Evolutionary conservation across 73 alveolate species (phyloP).

Genomic region (Paramecium octaurelia): DNA sequence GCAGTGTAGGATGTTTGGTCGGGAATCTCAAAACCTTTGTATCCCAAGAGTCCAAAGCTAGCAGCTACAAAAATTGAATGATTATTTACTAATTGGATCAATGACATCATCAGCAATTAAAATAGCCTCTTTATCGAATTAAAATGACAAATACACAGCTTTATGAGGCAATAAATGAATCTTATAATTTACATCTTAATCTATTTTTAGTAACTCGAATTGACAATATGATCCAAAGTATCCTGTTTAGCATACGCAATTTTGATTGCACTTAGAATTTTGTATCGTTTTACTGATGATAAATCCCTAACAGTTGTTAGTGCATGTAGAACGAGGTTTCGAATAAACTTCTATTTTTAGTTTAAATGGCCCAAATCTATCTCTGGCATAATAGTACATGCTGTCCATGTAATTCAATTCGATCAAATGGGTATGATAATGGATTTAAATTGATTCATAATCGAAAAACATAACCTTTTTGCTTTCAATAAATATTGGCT

Average conservation of each 20-base stretch:
- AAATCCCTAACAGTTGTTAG: conserved; percentile 11
- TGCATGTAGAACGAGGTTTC: neutral
- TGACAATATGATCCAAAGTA: neutral
- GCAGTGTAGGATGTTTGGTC: conserved; percentile 1
- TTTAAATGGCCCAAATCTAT: neutral
- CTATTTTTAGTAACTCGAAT: neutral
- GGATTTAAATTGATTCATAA: neutral
- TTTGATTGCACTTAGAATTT: neutral
- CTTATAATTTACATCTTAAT: neutral
- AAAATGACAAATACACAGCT: neutral
- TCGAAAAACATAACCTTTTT: neutral
- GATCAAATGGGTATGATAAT: neutral
- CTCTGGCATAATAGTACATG: neutral
- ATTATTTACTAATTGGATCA: neutral
- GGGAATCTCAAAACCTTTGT: neutral
- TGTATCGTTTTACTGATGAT: neutral
- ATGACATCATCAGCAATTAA: neutral
- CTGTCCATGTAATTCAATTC: neutral
- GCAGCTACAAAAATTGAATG: neutral
- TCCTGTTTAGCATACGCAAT: neutral
- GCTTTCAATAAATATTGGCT: neutral
- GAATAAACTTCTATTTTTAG: neutral
- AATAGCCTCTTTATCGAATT: neutral
- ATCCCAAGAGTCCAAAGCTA: neutral
- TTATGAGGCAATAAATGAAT: neutral